Evolutionary conservation across 2,329 filamentous ascomycete genomes (phyloP).

Genomic region (Trichophyton equinum): DNA sequence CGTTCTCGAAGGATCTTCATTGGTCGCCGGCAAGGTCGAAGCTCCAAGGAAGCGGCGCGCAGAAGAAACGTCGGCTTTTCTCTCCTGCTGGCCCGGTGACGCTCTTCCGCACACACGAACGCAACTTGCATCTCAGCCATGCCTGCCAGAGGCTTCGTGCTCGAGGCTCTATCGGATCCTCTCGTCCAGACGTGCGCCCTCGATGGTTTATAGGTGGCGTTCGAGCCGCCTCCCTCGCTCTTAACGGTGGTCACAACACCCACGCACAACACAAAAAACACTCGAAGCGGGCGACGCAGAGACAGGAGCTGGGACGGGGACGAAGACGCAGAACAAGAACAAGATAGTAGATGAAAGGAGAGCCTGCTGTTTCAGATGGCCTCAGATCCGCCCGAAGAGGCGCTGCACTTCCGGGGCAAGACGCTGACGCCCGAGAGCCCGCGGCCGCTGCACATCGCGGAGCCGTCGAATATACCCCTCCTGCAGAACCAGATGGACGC

Average conservation of each 20-base stretch:
- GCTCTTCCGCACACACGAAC: not conserved
- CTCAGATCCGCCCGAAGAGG: conserved; percentile 38
- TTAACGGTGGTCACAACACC: not conserved
- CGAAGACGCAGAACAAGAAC: not conserved
- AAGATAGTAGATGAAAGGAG: not conserved
- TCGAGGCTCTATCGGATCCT: not conserved
- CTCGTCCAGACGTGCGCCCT: not conserved
- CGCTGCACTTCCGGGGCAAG: conserved; percentile 50
- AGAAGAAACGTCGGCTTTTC: not conserved
- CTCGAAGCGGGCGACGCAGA: no score
- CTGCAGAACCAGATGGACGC: conserved; percentile 61
- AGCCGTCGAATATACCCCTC: conserved; percentile 57
- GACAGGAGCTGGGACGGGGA: not conserved
- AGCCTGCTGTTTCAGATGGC: conserved; percentile 35
- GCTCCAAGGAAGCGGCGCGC: not conserved
- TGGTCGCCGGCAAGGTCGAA: not conserved
- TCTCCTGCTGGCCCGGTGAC: not conserved
- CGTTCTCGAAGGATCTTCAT: not conserved
- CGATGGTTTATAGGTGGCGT: not conserved
- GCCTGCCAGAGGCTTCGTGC: not conserved
- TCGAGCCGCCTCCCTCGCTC: not conserved
- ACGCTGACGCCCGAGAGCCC: conserved; percentile 58
- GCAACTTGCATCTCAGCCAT: not conserved
- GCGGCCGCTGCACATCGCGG: conserved; percentile 54
- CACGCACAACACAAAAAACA: no score